These are phyloP conservation scores for Populus hybrid DNA, from an alignment of 441 rosid species.

Conservation along the genomic window DNA sequence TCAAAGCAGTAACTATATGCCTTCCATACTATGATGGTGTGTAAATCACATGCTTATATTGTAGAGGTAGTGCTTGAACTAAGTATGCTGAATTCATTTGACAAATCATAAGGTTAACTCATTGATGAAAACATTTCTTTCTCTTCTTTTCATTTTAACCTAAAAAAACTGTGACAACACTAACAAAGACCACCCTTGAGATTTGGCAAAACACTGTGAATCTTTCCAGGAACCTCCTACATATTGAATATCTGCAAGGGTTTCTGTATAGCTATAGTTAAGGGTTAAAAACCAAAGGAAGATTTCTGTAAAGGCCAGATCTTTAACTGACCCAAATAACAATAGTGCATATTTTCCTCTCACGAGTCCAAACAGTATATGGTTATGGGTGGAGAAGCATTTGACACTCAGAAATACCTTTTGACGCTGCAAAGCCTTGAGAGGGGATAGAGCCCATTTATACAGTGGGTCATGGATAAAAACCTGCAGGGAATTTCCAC, in stretches of 20 bases:
- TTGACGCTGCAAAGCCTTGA: constrained; percentile 98
- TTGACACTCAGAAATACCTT: constrained; percentile 53
- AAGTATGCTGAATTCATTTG: not conserved
- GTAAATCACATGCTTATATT: not conserved
- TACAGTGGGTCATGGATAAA: constrained; percentile 98
- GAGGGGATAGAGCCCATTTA: constrained; percentile 97
- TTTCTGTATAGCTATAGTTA: not conserved
- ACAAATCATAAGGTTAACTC: not conserved
- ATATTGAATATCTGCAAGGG: not conserved
- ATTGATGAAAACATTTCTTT: not conserved
- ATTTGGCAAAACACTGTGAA: not conserved
- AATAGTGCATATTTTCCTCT: not conserved
- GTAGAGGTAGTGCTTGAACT: not conserved
- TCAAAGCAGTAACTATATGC: not conserved
- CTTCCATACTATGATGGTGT: not conserved
- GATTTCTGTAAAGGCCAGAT: not conserved
- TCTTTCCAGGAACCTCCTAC: not conserved
- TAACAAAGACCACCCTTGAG: not conserved
- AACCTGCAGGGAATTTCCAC: constrained; percentile 55
- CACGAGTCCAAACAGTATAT: not conserved
- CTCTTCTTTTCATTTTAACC: not conserved
- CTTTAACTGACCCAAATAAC: not conserved
- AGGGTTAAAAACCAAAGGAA: not conserved
- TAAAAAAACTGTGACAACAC: not conserved
- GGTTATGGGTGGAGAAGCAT: not conserved